phyloP scores from a whole-genome alignment of 148 eudicot genomes.

The Fagopyrum homotropicum region DNA sequence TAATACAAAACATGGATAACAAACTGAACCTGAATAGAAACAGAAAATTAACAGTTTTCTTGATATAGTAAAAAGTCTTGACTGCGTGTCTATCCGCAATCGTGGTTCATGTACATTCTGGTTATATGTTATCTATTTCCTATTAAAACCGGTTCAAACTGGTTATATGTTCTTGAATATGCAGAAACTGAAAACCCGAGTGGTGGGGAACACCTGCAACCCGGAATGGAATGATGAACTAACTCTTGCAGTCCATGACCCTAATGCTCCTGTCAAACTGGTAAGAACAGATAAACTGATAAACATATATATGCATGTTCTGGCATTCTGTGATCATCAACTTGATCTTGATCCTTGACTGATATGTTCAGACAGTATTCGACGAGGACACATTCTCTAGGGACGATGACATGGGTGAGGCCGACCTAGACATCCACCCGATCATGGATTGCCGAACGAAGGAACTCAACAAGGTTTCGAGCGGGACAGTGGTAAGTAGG shows the following conservation, averaged over 20 bases:
- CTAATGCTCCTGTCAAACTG: constrained; percentile 19
- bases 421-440: neutral
- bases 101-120: neutral
- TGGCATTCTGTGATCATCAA: neutral
- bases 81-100: too few relatives aligned
- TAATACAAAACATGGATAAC: too few relatives aligned
- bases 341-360: neutral
- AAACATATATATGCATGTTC: neutral
- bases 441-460: neutral
- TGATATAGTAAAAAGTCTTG: too few relatives aligned
- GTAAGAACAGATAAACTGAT: too few relatives aligned
- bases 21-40: too few relatives aligned
- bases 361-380: neutral
- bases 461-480: neutral
- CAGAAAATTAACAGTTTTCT: too few relatives aligned
- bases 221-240: constrained; percentile 39
- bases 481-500: neutral
- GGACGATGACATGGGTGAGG: neutral
- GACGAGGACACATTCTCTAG: neutral
- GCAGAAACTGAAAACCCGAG: constrained; percentile 29
- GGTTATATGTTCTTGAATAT: neutral
- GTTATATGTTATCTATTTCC: too few relatives aligned
- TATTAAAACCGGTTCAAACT: neutral
- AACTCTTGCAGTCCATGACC: constrained; percentile 24
- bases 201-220: constrained; percentile 24